Evolutionary conservation across 2,329 filamentous ascomycete genomes (phyloP).

Genomic region (Penicillium occitanis): DNA sequence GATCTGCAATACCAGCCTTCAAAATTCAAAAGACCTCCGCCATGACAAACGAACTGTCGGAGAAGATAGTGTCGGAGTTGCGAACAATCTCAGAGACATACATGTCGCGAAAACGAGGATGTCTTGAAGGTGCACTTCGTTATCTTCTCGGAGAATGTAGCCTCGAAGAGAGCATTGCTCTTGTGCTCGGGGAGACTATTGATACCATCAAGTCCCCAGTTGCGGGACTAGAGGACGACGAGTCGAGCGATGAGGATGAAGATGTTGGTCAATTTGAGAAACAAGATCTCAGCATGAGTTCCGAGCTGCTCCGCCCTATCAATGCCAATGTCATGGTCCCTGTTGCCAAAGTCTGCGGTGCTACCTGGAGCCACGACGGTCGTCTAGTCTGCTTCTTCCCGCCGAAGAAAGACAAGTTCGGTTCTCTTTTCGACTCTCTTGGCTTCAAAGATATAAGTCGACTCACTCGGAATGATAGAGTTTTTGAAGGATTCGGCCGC

Average conservation of each 20-base stretch:
- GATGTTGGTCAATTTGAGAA: conserved; percentile 45
- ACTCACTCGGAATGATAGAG: conserved; percentile 50
- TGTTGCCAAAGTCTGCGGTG: conserved; percentile 59
- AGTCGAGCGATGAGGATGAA: conserved; percentile 81
- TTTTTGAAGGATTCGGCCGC: conserved; percentile 65
- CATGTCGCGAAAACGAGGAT: conserved; percentile 54
- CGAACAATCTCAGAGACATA: conserved; percentile 57
- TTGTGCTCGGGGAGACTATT: conserved; percentile 59
- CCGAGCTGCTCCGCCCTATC: conserved; percentile 53
- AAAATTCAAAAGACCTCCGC: conserved; percentile 58
- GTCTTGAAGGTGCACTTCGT: conserved; percentile 61
- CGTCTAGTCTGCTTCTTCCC: conserved; percentile 60
- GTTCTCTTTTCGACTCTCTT: conserved; percentile 50
- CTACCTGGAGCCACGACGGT: conserved; percentile 58
- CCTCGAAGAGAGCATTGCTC: conserved; percentile 57
- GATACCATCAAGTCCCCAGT: conserved; percentile 46
- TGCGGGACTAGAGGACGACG: conserved; percentile 61
- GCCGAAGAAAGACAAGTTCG: conserved; percentile 51
- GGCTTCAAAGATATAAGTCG: conserved; percentile 52
- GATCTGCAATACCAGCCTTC: conserved; percentile 51
- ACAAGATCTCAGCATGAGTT: conserved; percentile 49
- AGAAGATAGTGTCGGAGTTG: conserved; percentile 53
- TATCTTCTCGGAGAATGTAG: conserved; percentile 61
- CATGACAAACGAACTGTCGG: conserved; percentile 53
- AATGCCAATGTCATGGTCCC: conserved; percentile 66